Base-by-base conservation (phyloP, 495 filamentous ascomycete species). In the Hypoxylon rickii region DNA sequence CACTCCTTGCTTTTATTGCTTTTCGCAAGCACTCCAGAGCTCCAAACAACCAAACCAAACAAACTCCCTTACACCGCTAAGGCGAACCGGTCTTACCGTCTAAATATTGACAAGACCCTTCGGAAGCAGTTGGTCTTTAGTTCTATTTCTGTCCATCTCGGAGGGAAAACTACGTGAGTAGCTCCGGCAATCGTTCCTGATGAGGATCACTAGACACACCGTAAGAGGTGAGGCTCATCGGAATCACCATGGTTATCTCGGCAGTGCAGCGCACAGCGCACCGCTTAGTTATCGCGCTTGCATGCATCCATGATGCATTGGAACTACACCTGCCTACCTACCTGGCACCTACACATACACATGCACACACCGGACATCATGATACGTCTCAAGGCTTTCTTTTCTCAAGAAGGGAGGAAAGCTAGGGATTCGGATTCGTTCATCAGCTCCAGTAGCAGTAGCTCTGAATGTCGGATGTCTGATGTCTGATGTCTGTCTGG, bases 51-150 rank as follows among this genome's bases (percentile, higher is more conserved):
- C n/a, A n/a, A n/a, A 24, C 46, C 24, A 37, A 16, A 34, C 24
- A n/a, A 43, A 44, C 32, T 50, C 57, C 57, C 57, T 61, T 61
- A 13, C 51, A 39, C 55, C 16, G 20, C 29, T 22, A 50, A n/a
- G 24, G 6, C n/a, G 17, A 33, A 20, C 21, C 43, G 32, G 29
- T 22, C 31, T 44, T 47, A 34, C 44, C 56, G 13, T 18, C 26
- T n/a, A 11, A 7, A 26, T 15, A 39, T 21, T 42, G 17, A 17
- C 22, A 36, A 29, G 31, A 4, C 5, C 15, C 24, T 32, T n/a
- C 38, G 16, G 50, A 21, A 29, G 22, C 12, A 50, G 32, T 29
- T 29, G 24, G 39, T 16, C 21, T 33, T 42, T n/a, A n/a, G n/a
- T n/a, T n/a, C n/a, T n/a, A n/a, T n/a, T n/a, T n/a, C n/a, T n/a